These are phyloP conservation scores for Serpula lacrymans DNA, from an alignment of 768 basidiomycete genomes.

Conservation along the genomic window DNA sequence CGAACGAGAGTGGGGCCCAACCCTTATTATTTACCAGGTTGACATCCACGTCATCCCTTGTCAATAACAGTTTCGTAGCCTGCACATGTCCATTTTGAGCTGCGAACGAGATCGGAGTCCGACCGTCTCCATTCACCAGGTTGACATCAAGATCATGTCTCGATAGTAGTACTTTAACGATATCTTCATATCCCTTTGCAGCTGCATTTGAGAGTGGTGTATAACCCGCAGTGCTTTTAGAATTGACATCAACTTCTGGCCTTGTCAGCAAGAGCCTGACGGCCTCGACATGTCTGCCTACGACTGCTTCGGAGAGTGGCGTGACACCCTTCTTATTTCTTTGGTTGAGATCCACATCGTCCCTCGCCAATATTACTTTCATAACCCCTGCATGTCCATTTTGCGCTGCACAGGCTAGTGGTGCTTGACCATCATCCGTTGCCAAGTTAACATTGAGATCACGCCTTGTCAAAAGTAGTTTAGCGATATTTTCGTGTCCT, in stretches of 20 bases:
- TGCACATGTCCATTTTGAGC: not conserved
- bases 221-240: not conserved
- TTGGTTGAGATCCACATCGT: slow-evolving; percentile 8
- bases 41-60: too few species aligned
- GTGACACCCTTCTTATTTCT: too few species aligned
- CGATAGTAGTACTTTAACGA: slow-evolving; percentile 5
- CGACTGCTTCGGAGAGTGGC: not conserved
- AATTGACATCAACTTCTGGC: not conserved
- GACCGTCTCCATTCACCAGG: not conserved
- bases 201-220: slow-evolving; percentile 8
- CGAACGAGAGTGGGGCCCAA: not conserved
- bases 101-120: slow-evolving; percentile 4
- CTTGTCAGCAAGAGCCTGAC: not conserved
- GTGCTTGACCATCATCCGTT: slow-evolving; percentile 3
- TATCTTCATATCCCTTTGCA: slow-evolving; percentile 4
- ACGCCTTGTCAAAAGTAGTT: slow-evolving; percentile 1
- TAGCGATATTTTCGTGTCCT: slow-evolving; percentile 5
- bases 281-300: not conserved
- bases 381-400: slow-evolving; percentile 8
- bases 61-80: too few species aligned
- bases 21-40: not conserved
- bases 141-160: slow-evolving; percentile 3
- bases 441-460: slow-evolving; percentile 5
- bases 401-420: slow-evolving; percentile 6
- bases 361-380: slow-evolving; percentile 2